phyloP scores from a whole-genome alignment of 805 yeast genomes.

The Komagataella ulmi region DNA sequence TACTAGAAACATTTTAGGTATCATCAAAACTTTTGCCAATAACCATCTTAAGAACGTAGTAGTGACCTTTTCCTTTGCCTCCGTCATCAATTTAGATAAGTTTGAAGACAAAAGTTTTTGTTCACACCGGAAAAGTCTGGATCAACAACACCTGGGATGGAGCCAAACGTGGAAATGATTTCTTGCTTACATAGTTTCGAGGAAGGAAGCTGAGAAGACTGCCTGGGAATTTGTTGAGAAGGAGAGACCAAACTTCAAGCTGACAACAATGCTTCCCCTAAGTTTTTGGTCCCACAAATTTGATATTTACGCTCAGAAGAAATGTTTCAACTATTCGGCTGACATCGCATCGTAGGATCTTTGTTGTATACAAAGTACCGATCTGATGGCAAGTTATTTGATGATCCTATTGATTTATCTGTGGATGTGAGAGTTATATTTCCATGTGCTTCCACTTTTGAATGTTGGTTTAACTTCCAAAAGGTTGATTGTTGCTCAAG shows the following conservation, averaged over 20 bases:
- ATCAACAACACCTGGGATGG: constrained; percentile 22
- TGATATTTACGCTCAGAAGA: constrained; percentile 10
- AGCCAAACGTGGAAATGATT: constrained; percentile 14
- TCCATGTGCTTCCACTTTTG: too few relatives aligned
- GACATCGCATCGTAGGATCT: constrained; percentile 12
- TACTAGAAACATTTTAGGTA: constrained; percentile 31
- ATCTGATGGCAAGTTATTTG: constrained; percentile 6
- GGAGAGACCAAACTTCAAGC: constrained; percentile 23
- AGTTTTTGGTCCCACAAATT: constrained; percentile 42
- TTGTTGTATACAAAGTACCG: constrained; percentile 8
- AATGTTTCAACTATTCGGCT: constrained; percentile 17
- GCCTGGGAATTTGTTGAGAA: constrained; percentile 38
- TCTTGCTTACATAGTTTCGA: constrained; percentile 28
- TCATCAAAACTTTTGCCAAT: constrained; percentile 27
- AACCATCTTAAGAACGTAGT: constrained; percentile 31
- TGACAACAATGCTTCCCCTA: constrained; percentile 29
- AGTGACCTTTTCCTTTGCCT: constrained; percentile 40
- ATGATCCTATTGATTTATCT: constrained; percentile 3
- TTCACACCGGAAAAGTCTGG: constrained; percentile 20
- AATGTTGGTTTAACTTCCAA: too few relatives aligned
- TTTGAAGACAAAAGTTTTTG: constrained; percentile 7
- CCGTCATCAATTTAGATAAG: constrained; percentile 18
- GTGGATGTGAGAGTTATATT: too few relatives aligned
- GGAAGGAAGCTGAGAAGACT: constrained; percentile 41
- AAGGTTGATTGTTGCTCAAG: too few relatives aligned